These are phyloP conservation scores for Trapa bicornis DNA, from an alignment of 345 rosid species.

Conservation along the genomic window DNA sequence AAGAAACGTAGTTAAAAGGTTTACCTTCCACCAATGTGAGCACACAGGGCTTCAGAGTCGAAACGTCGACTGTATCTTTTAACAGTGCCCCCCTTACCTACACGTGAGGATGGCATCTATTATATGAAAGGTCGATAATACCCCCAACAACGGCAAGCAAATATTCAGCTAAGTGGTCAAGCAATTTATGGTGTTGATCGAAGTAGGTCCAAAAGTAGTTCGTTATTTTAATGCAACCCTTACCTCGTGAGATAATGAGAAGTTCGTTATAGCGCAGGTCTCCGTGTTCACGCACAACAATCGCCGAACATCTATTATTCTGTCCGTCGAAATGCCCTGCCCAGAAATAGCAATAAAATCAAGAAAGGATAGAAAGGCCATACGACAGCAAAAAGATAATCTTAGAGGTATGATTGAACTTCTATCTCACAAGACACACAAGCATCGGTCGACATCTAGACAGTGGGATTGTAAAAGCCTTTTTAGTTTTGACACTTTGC, in stretches of 20 bases:
- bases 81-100: slow-evolving; percentile 68
- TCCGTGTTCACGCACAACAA: slow-evolving; percentile 61
- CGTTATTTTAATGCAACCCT: neutral
- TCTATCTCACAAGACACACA: neutral
- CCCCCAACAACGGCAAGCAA: neutral
- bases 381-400: too few relatives aligned
- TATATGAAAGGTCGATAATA: neutral
- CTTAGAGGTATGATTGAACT: neutral
- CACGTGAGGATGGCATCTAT: neutral
- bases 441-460: too few relatives aligned
- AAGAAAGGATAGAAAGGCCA: neutral
- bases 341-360: neutral
- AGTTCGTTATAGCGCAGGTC: slow-evolving; percentile 64
- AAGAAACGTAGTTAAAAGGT: neutral
- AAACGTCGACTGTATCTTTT: slow-evolving; percentile 63
- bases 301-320: slow-evolving; percentile 78
- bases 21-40: slow-evolving; percentile 33
- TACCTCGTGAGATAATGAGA: slow-evolving; percentile 83
- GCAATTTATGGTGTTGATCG: too few relatives aligned
- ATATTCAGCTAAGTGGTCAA: too few relatives aligned
- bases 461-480: too few relatives aligned
- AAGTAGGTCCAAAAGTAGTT: neutral
- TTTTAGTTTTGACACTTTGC: too few relatives aligned
- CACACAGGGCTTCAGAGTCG: slow-evolving; percentile 74
- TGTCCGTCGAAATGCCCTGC: slow-evolving; percentile 99